Percentiles rank a stretch among this genome's conserved stretches.
These are phyloP conservation scores for Kwoniella sp. DNA, from an alignment of 768 basidiomycete species.

Conservation along the genomic window DNA sequence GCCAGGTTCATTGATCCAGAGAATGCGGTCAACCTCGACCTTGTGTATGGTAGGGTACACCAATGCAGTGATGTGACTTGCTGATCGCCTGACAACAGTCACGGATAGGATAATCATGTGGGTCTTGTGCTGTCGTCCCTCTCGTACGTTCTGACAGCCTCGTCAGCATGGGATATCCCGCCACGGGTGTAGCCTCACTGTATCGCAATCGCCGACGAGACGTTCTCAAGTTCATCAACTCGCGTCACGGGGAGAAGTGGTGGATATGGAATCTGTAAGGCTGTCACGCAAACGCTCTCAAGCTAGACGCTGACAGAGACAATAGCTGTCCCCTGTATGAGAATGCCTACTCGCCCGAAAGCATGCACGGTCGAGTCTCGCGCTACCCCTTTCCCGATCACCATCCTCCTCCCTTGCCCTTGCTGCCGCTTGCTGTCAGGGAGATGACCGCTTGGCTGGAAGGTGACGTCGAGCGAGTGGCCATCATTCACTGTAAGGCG, in stretches of 20 bases:
- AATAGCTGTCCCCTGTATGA: conserved; percentile 66
- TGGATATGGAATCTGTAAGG: conserved; percentile 79
- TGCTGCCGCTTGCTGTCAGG: conserved; percentile 66
- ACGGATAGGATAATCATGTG: conserved; percentile 62
- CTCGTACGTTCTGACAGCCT: background rate
- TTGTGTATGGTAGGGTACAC: conserved; percentile 41
- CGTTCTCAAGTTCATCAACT: conserved; percentile 68
- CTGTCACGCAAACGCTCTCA: background rate
- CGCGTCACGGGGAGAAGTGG: conserved; percentile 69
- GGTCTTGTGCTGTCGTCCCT: conserved; percentile 44
- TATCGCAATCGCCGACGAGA: conserved; percentile 77
- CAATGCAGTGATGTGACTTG: background rate
- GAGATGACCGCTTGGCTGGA: conserved; percentile 72
- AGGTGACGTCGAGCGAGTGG: conserved; percentile 63
- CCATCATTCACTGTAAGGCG: conserved; percentile 86
- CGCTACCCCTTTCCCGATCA: conserved; percentile 88
- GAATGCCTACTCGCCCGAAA: conserved; percentile 67
- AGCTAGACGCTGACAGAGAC: background rate
- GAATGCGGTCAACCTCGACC: conserved; percentile 63
- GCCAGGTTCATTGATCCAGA: conserved; percentile 67
- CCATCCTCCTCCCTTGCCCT: conserved; percentile 75
- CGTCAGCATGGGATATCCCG: conserved; percentile 65
- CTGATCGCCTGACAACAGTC: conserved; percentile 47
- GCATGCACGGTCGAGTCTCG: conserved; percentile 71
- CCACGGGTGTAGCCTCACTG: conserved; percentile 67